Conservation (phyloP, 2,329 filamentous ascomycete genomes). For the Aspergillus ustus region DNA sequence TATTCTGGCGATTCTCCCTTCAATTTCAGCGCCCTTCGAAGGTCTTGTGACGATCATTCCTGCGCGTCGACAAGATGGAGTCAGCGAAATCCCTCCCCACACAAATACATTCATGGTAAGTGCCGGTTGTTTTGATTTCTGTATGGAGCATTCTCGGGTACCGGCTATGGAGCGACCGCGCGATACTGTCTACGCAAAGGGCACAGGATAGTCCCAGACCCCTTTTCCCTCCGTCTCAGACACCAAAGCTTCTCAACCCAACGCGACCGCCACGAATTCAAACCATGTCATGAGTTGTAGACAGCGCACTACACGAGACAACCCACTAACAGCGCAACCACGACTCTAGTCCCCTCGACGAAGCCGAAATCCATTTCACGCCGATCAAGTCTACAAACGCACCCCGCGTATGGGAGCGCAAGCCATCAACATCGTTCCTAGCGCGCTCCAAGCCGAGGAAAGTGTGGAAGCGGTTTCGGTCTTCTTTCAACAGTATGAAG, state of each 20-base stretch:
- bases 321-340: not conserved
- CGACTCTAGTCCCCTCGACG: conserved; percentile 18
- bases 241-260: not conserved
- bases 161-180: not conserved
- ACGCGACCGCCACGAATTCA: not conserved
- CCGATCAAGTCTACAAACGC: conserved; percentile 42
- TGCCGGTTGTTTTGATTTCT: not conserved
- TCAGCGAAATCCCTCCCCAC: not conserved
- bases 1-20: not conserved
- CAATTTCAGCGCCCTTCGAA: conserved; percentile 1
- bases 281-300: not conserved
- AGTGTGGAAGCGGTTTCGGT: conserved; percentile 51
- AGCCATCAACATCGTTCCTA: conserved; percentile 47
- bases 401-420: conserved; percentile 51
- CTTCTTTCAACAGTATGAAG: conserved; percentile 41
- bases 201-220: not conserved
- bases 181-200: not conserved
- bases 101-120: conserved; percentile 15
- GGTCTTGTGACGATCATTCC: conserved; percentile 15
- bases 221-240: conserved; percentile 7
- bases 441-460: conserved; percentile 48
- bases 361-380: conserved; percentile 47
- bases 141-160: conserved; percentile 8
- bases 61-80: conserved; percentile 13
- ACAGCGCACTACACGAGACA: not conserved